Evolutionary conservation across 2,329 filamentous ascomycete species (phyloP), one percentile per base, ranked within the genome.

Genomic region (Plectosphaerella sp.): DNA sequence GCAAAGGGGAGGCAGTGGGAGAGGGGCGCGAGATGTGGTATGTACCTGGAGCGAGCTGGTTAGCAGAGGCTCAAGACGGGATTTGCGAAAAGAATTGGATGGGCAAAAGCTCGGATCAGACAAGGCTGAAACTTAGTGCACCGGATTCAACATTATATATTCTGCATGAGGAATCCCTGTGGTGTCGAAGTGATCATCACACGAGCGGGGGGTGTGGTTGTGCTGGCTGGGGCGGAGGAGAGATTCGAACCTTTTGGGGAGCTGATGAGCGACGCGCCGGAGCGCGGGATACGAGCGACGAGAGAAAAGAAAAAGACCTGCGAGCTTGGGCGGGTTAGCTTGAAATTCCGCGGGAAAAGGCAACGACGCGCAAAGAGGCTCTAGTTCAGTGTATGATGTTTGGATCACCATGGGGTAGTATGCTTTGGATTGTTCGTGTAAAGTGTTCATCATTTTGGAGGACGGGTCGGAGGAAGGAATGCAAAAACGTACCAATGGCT

Each of bases 81-180:
- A 56, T 45, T 45, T 48, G 37, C 47, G 22, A 52, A 46, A 35
- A 55, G 50, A 57, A 41, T 49, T 57, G 50, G 48, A 48, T 57
- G 50, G 55, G 61, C 62, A 54, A 57, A 57, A 49, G 64, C 70
- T 66, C 71, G 73, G 8, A 52, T 84, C 81, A 84, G 81, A 84
- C 80, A 84, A 84, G 81, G 81, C 81, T 84, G 80, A 84, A 84
- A 84, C 81, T 80, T 70, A 66, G 64, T 67, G 71, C 74, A 77
- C 78, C 75, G 71, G 70, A 75, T 71, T 84, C 81, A 74, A 84
- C 81, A 84, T 83, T 55, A 65, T 81, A 61, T 83, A 73, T 84
- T 84, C 79, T 77, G 81, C 71, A 82, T 79, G 81, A 84, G 81
- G 80, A 84, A 84, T 84, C 79, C 80, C 79, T 82, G 62, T 77